Conservation (phyloP, 345 rosid genomes). For the Pelargonium nanum region DNA sequence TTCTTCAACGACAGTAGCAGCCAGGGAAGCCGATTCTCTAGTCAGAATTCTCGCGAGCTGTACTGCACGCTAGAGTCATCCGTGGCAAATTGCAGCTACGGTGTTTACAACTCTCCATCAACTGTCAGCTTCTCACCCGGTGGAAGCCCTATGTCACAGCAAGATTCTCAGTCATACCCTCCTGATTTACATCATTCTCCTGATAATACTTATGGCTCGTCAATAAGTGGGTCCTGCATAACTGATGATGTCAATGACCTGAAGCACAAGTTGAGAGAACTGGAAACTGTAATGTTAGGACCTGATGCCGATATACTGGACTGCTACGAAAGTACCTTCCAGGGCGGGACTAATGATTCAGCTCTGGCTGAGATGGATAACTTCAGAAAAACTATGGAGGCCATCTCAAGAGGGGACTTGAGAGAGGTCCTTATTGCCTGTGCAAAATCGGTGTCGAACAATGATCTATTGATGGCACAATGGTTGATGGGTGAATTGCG, state of each 20-base stretch:
- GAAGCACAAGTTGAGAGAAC: not conserved
- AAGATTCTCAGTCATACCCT: not conserved
- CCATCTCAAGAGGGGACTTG: conserved; percentile 29
- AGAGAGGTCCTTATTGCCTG: conserved; percentile 32
- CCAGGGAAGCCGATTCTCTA: not conserved
- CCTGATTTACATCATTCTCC: no score
- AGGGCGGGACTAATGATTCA: no score
- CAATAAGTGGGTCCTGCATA: not conserved
- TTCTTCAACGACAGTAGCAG: not conserved
- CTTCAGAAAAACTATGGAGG: conserved; percentile 13
- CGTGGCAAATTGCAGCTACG: not conserved
- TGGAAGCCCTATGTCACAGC: conserved; percentile 1
- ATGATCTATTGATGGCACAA: conserved; percentile 23
- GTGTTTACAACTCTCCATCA: not conserved
- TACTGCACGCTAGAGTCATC: not conserved
- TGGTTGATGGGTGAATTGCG: conserved; percentile 34
- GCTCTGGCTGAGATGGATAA: no score
- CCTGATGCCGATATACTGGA: no score
- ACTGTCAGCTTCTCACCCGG: not conserved
- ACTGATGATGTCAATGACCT: not conserved
- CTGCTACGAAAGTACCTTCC: no score
- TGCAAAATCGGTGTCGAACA: conserved; percentile 31
- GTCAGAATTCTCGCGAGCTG: not conserved
- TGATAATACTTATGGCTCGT: not conserved
- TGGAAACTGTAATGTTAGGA: not conserved